Conservation (phyloP, 805 yeast genomes). For the Saccharomyces jurei region DNA sequence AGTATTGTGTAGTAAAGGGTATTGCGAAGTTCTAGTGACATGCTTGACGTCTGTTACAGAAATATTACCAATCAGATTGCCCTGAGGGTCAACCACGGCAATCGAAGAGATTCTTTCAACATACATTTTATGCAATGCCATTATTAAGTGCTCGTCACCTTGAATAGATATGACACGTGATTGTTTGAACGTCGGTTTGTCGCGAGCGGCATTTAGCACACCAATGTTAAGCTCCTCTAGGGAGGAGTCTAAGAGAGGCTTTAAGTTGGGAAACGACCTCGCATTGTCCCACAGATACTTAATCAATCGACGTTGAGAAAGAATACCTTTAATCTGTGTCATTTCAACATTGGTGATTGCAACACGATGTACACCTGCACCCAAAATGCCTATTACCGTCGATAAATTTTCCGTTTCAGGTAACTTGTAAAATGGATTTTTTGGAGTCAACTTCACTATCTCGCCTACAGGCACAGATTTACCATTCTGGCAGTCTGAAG, state of each 20-base stretch:
- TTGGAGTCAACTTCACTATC: slow-evolving; percentile 71
- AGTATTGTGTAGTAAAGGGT: slow-evolving; percentile 66
- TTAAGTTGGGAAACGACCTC: slow-evolving; percentile 72
- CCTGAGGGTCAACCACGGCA: slow-evolving; percentile 78
- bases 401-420: slow-evolving; percentile 58
- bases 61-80: slow-evolving; percentile 77
- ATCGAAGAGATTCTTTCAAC: slow-evolving; percentile 73
- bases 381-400: slow-evolving; percentile 73
- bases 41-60: slow-evolving; percentile 88
- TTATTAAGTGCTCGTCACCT: slow-evolving; percentile 80
- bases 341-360: slow-evolving; percentile 58
- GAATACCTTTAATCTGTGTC: slow-evolving; percentile 62
- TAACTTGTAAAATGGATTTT: slow-evolving; percentile 79
- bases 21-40: slow-evolving; percentile 76
- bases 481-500: slow-evolving; percentile 63
- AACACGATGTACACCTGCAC: slow-evolving; percentile 87
- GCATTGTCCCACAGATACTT: slow-evolving; percentile 88
- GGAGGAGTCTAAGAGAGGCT: slow-evolving; percentile 58
- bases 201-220: slow-evolving; percentile 30
- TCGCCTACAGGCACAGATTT: slow-evolving; percentile 83
- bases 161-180: slow-evolving; percentile 63
- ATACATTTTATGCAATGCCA: slow-evolving; percentile 80
- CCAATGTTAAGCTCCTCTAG: slow-evolving; percentile 72
- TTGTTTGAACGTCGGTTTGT: slow-evolving; percentile 27
- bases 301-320: slow-evolving; percentile 83